Percentiles rank a stretch among this genome's conserved stretches.
Evolutionary conservation across 768 basidiomycete genomes (phyloP).

Genomic region (Lactarius evosmus): DNA sequence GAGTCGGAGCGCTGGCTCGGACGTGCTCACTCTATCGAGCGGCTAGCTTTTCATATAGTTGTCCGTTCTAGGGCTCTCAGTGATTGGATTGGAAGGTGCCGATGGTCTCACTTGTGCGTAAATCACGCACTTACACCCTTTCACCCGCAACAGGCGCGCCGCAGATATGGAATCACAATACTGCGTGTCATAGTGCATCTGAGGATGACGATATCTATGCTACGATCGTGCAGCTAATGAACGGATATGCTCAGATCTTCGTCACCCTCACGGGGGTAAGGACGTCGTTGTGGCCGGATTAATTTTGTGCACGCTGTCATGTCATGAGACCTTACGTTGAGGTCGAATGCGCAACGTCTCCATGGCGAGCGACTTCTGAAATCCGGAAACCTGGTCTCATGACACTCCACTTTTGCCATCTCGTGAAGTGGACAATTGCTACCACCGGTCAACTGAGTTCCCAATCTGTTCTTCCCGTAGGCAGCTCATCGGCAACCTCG

Average conservation of each 20-base stretch:
- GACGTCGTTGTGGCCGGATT: slow-evolving; percentile 1
- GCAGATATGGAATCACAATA: background rate
- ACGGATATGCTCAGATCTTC: slow-evolving; percentile 5
- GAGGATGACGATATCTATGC: background rate
- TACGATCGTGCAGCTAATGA: background rate
- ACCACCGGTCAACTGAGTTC: background rate
- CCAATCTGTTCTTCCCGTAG: background rate
- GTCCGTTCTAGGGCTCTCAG: background rate
- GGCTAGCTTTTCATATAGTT: background rate
- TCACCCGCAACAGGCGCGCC: slow-evolving; percentile 1
- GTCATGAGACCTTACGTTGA: slow-evolving; percentile 8
- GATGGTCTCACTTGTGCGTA: background rate
- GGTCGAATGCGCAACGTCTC: background rate
- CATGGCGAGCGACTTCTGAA: slow-evolving; percentile 1
- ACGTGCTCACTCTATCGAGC: background rate
- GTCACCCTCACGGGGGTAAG: background rate
- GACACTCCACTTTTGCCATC: background rate
- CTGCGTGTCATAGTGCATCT: background rate
- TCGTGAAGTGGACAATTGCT: background rate
- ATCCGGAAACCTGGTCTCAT: background rate
- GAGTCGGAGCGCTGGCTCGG: background rate
- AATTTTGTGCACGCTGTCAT: background rate
- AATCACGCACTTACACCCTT: no score
- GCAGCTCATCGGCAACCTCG: background rate
- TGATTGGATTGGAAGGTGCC: background rate